phyloP scores from a whole-genome alignment of 2,329 filamentous ascomycete species.

The Colletotrichum sansevieriae region DNA sequence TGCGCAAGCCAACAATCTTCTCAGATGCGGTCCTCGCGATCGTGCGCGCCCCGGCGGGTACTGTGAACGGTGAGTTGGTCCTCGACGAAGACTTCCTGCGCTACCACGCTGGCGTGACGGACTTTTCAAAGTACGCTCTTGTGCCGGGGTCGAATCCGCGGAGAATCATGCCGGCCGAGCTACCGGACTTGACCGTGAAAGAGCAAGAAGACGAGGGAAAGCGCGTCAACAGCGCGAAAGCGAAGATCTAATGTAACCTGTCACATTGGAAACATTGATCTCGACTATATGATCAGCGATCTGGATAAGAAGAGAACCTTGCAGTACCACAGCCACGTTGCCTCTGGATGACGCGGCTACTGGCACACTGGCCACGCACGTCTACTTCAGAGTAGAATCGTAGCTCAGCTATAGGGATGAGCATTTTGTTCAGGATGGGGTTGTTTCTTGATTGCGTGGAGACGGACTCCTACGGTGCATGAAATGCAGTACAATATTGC shows the following conservation, averaged over 20 bases:
- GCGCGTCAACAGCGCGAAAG: slow-evolving; percentile 72
- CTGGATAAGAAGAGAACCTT: no score
- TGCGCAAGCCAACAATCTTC: slow-evolving; percentile 81
- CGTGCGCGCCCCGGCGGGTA: slow-evolving; percentile 67
- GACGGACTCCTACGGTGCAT: background rate
- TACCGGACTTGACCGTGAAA: slow-evolving; percentile 78
- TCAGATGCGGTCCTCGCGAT: slow-evolving; percentile 84
- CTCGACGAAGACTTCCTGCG: slow-evolving; percentile 87
- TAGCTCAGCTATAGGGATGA: no score
- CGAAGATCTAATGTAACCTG: slow-evolving; percentile 53
- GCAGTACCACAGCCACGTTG: no score
- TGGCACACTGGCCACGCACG: no score
- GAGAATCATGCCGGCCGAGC: slow-evolving; percentile 80
- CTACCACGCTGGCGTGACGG: slow-evolving; percentile 70
- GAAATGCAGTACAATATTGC: background rate
- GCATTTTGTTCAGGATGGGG: no score
- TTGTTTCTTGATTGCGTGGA: no score
- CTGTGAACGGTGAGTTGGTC: slow-evolving; percentile 78
- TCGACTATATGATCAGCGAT: no score
- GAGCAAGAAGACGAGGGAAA: slow-evolving; percentile 86
- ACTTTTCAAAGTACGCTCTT: slow-evolving; percentile 82
- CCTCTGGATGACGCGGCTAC: no score
- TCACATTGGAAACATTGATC: background rate
- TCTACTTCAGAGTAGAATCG: no score
- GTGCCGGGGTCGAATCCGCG: slow-evolving; percentile 73